phyloP scores from a whole-genome alignment of 176 grass and related monocot genomes.

The Themeda triandra region DNA sequence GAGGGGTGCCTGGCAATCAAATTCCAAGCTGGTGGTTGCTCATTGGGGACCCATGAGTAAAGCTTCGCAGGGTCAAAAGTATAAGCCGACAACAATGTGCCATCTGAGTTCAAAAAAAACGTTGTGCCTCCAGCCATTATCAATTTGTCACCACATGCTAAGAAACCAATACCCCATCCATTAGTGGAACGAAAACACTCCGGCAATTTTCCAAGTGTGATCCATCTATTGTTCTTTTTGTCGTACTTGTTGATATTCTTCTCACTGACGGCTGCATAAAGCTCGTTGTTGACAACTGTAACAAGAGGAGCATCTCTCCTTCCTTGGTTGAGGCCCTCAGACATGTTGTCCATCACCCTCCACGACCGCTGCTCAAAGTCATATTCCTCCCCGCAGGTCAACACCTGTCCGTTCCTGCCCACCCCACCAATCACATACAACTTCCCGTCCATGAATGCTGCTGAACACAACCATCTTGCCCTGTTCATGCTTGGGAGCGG shows the following conservation, averaged over 20 bases:
- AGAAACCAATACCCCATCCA: neutral
- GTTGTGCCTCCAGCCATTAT: neutral
- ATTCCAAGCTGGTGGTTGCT: neutral
- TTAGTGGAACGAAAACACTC: neutral
- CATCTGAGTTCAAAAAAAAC: too few relatives aligned
- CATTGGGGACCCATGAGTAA: neutral
- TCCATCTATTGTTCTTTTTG: neutral
- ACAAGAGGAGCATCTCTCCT: neutral
- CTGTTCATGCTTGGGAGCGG: neutral
- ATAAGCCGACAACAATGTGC: neutral
- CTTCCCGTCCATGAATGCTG: neutral
- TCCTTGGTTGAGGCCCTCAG: too few relatives aligned
- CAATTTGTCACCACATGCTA: neutral
- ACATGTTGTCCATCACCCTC: neutral
- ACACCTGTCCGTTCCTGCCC: neutral
- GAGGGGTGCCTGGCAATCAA: neutral
- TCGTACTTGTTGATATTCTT: neutral
- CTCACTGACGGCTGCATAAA: neutral
- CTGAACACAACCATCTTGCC: neutral
- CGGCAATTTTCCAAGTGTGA: neutral
- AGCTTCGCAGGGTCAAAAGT: too few relatives aligned
- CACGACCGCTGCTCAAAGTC: neutral
- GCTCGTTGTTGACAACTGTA: neutral
- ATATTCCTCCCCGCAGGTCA: neutral
- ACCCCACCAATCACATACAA: neutral